Base-by-base conservation (phyloP, 2,329 filamentous ascomycete species). In the Sclerotinia spermophila region DNA sequence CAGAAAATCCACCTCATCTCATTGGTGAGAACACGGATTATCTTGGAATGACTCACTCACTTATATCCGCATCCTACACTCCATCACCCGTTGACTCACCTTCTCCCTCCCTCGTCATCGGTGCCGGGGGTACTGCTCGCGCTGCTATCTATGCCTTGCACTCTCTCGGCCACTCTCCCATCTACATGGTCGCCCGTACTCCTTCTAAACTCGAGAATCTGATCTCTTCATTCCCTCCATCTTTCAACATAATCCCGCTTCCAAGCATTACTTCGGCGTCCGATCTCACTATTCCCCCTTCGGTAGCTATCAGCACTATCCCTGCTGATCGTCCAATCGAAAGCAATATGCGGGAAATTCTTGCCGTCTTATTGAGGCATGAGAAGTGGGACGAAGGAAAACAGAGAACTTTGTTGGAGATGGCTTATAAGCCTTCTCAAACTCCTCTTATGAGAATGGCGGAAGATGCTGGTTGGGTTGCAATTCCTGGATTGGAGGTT, bases 1-100 rank as follows among this genome's bases (percentile, higher is more conserved):
- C 67, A 1, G 62, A 82, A 27, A 64, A 70, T 5, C 70, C 75
- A 11, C 61, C 81, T 64, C 86, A 84, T 5, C 87, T 98, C 4
- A 80, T 92, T 24, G 96, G 96, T 58, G 92, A 94, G 79, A 99
- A 99, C 81, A 99, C 96, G 19, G 96, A 99, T 82, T 99, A 94
- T 91, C 87, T 89, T 77, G 96, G 96, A 73, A 99, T 99, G 89
- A 89, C 92, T 3, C 88, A 91, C 75, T 90, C 92, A 5, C 86
- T 99, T 45, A 72, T 75, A 7, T 74, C 78, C 8, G 73, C 71
- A 30, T 73, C 73, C 38, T 78, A 77, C 60, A 68, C 73, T 5
- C 73, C 77, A 5, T 68, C 75, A 19, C 73, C 75, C 24, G 77
- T 79, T 5, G 79, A 72, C 27, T 51, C 74, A 24, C 74, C 74